Conservation (phyloP, 257 asterid genomes). For the Gentiana straminea region DNA sequence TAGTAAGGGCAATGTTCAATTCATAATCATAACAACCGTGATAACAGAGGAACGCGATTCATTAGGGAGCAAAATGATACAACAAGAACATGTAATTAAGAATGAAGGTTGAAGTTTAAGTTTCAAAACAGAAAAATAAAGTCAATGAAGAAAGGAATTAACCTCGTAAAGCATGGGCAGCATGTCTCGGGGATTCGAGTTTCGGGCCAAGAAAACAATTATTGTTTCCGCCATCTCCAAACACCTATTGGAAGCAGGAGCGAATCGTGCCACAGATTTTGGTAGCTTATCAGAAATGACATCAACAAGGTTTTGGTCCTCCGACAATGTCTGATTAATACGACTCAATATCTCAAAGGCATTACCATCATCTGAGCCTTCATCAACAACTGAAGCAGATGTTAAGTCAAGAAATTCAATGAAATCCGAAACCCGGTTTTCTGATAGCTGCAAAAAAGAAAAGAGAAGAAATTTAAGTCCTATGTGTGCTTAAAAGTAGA, state of each 20-base stretch:
- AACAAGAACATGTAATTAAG: too few species aligned
- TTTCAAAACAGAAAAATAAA: constrained; percentile 4
- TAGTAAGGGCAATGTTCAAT: not conserved
- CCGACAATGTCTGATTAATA: constrained; percentile 32
- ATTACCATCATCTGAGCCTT: constrained; percentile 16
- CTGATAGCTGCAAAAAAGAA: constrained; percentile 30
- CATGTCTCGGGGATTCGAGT: constrained; percentile 76
- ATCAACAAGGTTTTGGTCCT: constrained; percentile 63
- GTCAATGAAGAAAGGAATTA: not conserved
- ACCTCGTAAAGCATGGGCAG: constrained; percentile 76
- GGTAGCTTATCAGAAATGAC: constrained; percentile 68
- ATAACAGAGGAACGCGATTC: not conserved
- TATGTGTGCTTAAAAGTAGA: not conserved
- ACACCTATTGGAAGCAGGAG: constrained; percentile 49
- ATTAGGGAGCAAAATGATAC: too few species aligned
- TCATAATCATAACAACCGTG: not conserved
- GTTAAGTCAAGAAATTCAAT: constrained; percentile 38
- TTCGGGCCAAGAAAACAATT: constrained; percentile 33
- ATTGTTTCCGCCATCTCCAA: constrained; percentile 36
- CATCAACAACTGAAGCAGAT: constrained; percentile 21
- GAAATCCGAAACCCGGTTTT: constrained; percentile 34
- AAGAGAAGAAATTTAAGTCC: not conserved
- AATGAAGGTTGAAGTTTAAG: too few species aligned
- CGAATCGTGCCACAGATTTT: constrained; percentile 46
- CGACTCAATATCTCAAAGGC: constrained; percentile 38